Base-by-base conservation (phyloP, 805 yeast species). In the Wickerhamomyces bovis region DNA sequence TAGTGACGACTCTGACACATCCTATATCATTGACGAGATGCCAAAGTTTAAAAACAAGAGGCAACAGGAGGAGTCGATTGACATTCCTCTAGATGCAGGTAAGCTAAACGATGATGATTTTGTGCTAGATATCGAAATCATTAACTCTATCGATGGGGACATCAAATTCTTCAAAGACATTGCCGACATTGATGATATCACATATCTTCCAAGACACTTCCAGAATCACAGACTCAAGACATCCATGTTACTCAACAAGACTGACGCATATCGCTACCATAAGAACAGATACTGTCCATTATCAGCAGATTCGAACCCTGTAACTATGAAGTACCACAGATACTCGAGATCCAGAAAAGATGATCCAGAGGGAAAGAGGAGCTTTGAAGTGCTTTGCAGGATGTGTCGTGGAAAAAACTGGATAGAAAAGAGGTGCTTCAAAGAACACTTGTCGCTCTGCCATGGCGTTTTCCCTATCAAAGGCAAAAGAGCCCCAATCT, bases 321-420 rank as follows among this genome's bases (percentile, higher is more conserved):
- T 36, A 1, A 42, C 43, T 11, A 43, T 44, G 39, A 36, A 39
- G 7, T 40, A 44, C 20, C 38, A 44, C 31, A 51, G 50, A 33
- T 53, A 51, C 38, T 45, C 51, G 23, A 52, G 57, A 42, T 7
- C 33, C 2, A 21, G 11, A 3, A 48, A 45, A 41, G 10, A 7
- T 16, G 20, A 7, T 11, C 9, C 36, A 33, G 20, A 16, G 4
- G 15, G 16, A 12, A 18, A 19, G 41, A n/a, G n/a, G n/a, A 39
- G 30, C 20, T 9, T 41, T 21, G 55, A 58, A 20, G 46, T 52
- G 20, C 41, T 60, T 31, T 60, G 64, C 45, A 56, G 61, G 7
- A 46, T 58, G n/a, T 60, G 64, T 41, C 50, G 57, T 20, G 64
- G 64, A 3, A 43, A 48, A 22, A 54, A 58, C 38, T 58, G 64